These are phyloP conservation scores for Malus sieversii DNA, from an alignment of 306 rosid species.

Conservation along the genomic window DNA sequence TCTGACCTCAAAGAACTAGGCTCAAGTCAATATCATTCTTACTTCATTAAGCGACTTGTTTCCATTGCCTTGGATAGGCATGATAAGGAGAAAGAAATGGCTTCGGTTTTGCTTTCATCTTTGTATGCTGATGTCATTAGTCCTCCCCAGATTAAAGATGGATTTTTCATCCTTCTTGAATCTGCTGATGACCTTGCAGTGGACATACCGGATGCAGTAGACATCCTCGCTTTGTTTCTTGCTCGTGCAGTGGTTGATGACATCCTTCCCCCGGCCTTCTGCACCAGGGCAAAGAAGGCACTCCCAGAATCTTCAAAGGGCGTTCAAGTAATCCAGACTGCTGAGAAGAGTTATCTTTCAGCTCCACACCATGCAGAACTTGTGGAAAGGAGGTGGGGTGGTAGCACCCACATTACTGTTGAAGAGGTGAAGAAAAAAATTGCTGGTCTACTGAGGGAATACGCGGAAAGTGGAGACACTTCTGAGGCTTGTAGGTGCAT, in stretches of 20 bases:
- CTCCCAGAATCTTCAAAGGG: conserved; percentile 89
- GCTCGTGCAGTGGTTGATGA: conserved; percentile 99
- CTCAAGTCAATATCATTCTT: conserved; percentile 79
- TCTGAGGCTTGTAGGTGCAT: conserved; percentile 90
- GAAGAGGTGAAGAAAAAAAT: conserved; percentile 94
- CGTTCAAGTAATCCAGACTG: conserved; percentile 64
- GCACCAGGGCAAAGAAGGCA: conserved; percentile 73
- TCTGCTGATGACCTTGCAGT: conserved; percentile 97
- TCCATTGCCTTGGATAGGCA: conserved; percentile 97
- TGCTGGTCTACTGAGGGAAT: conserved; percentile 69
- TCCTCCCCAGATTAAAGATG: conserved; percentile 86
- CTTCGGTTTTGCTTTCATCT: conserved; percentile 90
- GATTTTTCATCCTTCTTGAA: conserved; percentile 85
- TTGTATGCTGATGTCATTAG: conserved; percentile 91
- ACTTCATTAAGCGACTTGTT: conserved; percentile 84
- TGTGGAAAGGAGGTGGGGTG: conserved; percentile 98
- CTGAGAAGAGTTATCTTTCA: conserved; percentile 93
- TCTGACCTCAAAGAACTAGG: conserved; percentile 90
- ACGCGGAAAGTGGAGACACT: conserved; percentile 74
- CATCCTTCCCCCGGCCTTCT: conserved; percentile 92
- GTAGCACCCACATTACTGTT: conserved; percentile 90
- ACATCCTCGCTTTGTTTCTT: conserved; percentile 82
- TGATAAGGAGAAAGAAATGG: conserved; percentile 99
- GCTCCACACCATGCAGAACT: conserved; percentile 99
- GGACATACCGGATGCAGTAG: conserved; percentile 89